Evolutionary conservation across 495 filamentous ascomycete genomes (phyloP), one percentile per base, ranked within the genome.

Genomic region (Gamarada debralockiae): DNA sequence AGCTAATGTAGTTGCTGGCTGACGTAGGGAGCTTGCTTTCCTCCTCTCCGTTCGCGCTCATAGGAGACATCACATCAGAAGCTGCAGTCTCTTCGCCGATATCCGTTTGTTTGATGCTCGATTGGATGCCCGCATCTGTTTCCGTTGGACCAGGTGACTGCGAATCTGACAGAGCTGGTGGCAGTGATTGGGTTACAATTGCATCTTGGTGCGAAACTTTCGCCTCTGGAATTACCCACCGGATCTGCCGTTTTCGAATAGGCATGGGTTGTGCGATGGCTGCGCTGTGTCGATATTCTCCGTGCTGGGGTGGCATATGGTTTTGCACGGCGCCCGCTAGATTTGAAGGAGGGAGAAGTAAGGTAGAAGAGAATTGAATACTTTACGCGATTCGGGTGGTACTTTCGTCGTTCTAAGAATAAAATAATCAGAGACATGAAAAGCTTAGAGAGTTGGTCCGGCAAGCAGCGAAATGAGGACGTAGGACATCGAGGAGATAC

Each of bases 221-320:
- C 54, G 57, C 59, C n/a, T n/a, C n/a, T n/a, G n/a, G n/a, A 20
- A 58, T 54, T 46, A 48, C 29, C 36, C 48, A 40, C 45, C 65
- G 55, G 56, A 53, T 53, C 65, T 55, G 40, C 59, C 62, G 48
- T 65, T 63, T 18, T 65, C 65, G 27, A 63, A 63, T 41, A 63
- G 65, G 52, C 65, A 67, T 59, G 60, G 60, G 50, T 57, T 53
- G 48, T 67, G n/a, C n/a, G n/a, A n/a, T n/a, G n/a, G n/a, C n/a
- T n/a, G n/a, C n/a, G n/a, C n/a, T n/a, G n/a, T n/a, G n/a, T n/a
- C n/a, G n/a, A n/a, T n/a, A n/a, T n/a, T n/a, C n/a, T n/a, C n/a
- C n/a, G n/a, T n/a, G n/a, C n/a, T n/a, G n/a, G n/a, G n/a, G n/a
- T n/a, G n/a, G n/a, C n/a, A n/a, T n/a, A n/a, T n/a, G n/a, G n/a